These are phyloP conservation scores for Colletotrichum incanum DNA, from an alignment of 2,329 filamentous ascomycete species.

Conservation along the genomic window DNA sequence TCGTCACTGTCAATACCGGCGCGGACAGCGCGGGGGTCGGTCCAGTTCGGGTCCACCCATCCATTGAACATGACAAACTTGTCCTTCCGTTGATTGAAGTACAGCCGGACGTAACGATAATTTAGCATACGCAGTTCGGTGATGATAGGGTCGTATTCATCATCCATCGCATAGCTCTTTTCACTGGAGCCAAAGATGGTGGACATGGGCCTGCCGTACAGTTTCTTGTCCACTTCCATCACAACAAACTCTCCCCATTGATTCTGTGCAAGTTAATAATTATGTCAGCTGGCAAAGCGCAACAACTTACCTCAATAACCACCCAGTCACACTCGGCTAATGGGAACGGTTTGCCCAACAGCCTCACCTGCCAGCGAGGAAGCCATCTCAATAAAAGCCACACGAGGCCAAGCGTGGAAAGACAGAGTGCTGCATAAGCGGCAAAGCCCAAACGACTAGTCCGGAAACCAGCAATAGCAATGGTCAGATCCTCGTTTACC, in stretches of 20 bases:
- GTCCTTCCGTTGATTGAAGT: slow-evolving; percentile 90
- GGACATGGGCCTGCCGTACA: slow-evolving; percentile 70
- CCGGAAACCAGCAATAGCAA: slow-evolving; percentile 91
- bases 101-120: slow-evolving; percentile 95
- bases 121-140: slow-evolving; percentile 83
- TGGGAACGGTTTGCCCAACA: slow-evolving; percentile 79
- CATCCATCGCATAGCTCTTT: slow-evolving; percentile 72
- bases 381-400: slow-evolving; percentile 93
- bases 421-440: slow-evolving; percentile 79
- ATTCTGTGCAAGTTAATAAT: slow-evolving; percentile 69
- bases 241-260: slow-evolving; percentile 95
- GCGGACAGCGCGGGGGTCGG: slow-evolving; percentile 80
- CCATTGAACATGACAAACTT: slow-evolving; percentile 89
- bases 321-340: slow-evolving; percentile 89
- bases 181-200: slow-evolving; percentile 78
- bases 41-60: slow-evolving; percentile 97
- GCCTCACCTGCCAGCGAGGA: slow-evolving; percentile 85
- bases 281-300: slow-evolving; percentile 3
- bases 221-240: slow-evolving; percentile 73
- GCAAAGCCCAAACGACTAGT: slow-evolving; percentile 81
- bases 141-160: slow-evolving; percentile 85
- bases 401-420: slow-evolving; percentile 81
- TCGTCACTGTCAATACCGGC: slow-evolving; percentile 90
- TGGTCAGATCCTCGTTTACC: slow-evolving; percentile 91
- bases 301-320: slow-evolving; percentile 80